phyloP scores from a whole-genome alignment of 106 monocot genomes.

The Posidonia australis region DNA sequence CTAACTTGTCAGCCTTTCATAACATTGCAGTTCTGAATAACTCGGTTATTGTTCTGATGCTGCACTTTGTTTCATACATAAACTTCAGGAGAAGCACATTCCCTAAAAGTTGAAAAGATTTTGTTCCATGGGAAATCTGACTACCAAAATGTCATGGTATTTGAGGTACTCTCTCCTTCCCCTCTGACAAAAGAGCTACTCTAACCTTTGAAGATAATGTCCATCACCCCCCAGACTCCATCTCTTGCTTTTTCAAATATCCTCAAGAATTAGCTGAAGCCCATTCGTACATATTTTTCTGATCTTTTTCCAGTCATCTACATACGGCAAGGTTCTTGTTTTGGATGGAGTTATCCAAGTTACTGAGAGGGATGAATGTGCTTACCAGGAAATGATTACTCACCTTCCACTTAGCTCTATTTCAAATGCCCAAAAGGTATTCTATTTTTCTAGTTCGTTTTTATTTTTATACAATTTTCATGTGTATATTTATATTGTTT shows the following conservation, averaged over 20 bases:
- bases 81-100: slow-evolving; percentile 36
- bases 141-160: slow-evolving; percentile 36
- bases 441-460: not conserved
- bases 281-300: not conserved
- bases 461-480: not conserved
- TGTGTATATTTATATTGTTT: no score
- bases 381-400: slow-evolving; percentile 43
- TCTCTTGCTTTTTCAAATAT: not conserved
- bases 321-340: slow-evolving; percentile 45
- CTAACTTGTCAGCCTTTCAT: no score
- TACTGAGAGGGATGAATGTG: slow-evolving; percentile 46
- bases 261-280: not conserved
- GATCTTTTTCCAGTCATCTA: slow-evolving; percentile 23
- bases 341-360: slow-evolving; percentile 44
- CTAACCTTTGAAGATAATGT: no score
- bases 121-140: slow-evolving; percentile 34
- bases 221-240: no score
- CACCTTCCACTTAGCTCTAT: slow-evolving; percentile 47
- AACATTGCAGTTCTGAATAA: no score
- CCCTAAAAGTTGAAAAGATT: slow-evolving; percentile 34
- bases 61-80: not conserved
- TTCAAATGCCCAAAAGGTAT: slow-evolving; percentile 31
- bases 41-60: no score
- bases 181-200: no score
- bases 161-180: slow-evolving; percentile 22